Evolutionary conservation across 768 basidiomycete species (phyloP).

Genomic region (Mycena rebaudengoi): DNA sequence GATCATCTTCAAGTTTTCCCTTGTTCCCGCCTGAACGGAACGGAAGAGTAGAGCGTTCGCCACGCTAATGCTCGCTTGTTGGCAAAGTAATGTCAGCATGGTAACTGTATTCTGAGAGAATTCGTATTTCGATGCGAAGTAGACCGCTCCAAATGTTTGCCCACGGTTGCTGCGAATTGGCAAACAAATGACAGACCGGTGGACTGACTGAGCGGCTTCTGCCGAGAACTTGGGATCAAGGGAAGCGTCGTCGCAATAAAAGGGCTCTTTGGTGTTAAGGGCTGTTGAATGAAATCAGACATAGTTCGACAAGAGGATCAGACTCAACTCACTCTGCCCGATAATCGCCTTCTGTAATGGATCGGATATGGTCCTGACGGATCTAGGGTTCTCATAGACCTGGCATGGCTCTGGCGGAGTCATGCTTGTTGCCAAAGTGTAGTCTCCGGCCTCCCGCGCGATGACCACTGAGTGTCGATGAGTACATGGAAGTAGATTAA

Average conservation of each 20-base stretch:
- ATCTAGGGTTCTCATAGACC: conserved; percentile 72
- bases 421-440: conserved; percentile 75
- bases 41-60: conserved; percentile 79
- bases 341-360: conserved; percentile 74
- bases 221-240: conserved; percentile 74
- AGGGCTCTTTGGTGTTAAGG: conserved; percentile 69
- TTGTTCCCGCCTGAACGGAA: conserved; percentile 76
- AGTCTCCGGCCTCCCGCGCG: conserved; percentile 74
- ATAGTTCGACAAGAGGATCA: neutral
- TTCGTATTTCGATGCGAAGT: conserved; percentile 70
- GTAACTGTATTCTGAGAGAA: conserved; percentile 70
- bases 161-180: conserved; percentile 80
- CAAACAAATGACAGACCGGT: conserved; percentile 71
- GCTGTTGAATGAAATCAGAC: conserved; percentile 47
- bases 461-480: conserved; percentile 58
- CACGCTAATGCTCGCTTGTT: conserved; percentile 81
- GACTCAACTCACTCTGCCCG: conserved; percentile 59
- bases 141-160: conserved; percentile 78
- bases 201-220: conserved; percentile 67
- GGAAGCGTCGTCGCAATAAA: conserved; percentile 68
- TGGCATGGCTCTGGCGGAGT: conserved; percentile 65
- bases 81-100: conserved; percentile 69
- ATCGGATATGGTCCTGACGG: conserved; percentile 65
- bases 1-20: conserved; percentile 82
- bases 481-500: neutral